Base-by-base conservation (phyloP, 2,329 filamentous ascomycete species). In the Monosporascus sp. region DNA sequence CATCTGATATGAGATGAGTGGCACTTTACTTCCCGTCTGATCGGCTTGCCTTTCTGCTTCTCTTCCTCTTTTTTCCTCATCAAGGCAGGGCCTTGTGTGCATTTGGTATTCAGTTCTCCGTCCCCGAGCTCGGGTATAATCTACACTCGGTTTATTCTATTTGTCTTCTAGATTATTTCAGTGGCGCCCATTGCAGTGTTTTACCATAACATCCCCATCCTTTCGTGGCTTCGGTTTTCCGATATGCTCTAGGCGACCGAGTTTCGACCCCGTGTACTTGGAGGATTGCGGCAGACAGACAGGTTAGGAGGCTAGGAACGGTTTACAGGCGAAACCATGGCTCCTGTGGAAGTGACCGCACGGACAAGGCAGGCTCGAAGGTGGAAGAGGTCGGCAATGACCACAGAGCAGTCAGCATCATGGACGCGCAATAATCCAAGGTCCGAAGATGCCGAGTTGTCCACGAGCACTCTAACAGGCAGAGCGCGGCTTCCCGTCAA, bases 51-150 rank as follows among this genome's bases (percentile, higher is more conserved):
- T 55, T 54, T 53, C 48, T 35, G 38, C 48, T 47, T 52, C 49
- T 50, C 49, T 55, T 52, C 44, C 51, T 56, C 48, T 51, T 49
- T 49, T 49, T 49, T 53, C 54, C 46, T 54, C 52, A 51, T 49
- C 55, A 59, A 63, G 65, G 64, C 64, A 48, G 64, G 64, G 53
- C 63, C 61, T 66, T 55, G 48, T 62, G 56, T 18, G 7, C n/a
- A n/a, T 17, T 46, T 25, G 43, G 20, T 60, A 58, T 59, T 60
- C 60, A 41, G 57, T 61, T 64, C 51, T 54, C 55, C 46, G 54
- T 52, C 44, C 52, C 56, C 57, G 57, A 55, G 55, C 53, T 60
- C 57, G 58, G 51, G 53, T 61, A 55, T 58, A 35, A 35, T 35
- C 11, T 58, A 25, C 49, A 51, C 47, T 46, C 37, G n/a, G 39